phyloP scores from a whole-genome alignment of 305 asterid species.

The Fraxinus angustifolia region DNA sequence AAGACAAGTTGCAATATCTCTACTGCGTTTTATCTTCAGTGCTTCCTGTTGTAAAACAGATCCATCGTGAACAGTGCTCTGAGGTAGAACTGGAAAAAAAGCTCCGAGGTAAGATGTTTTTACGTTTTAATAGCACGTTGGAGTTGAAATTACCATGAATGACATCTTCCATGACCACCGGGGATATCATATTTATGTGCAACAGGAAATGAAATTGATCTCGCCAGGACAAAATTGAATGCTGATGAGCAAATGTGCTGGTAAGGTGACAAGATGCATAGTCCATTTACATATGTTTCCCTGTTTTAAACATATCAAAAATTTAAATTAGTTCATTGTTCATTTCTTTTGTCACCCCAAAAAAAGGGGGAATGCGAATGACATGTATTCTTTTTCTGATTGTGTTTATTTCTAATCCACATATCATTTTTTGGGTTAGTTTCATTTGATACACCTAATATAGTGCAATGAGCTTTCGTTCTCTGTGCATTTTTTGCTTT shows the following conservation, averaged over 20 bases:
- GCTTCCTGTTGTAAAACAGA: constrained; percentile 75
- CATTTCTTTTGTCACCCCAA: constrained; percentile 4
- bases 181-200: constrained; percentile 21
- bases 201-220: constrained; percentile 83
- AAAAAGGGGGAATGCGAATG: constrained; percentile 16
- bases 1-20: constrained; percentile 85
- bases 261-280: constrained; percentile 43
- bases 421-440: constrained; percentile 12
- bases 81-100: constrained; percentile 87
- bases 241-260: constrained; percentile 99
- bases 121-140: constrained; percentile 24
- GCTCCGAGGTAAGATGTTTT: constrained; percentile 61
- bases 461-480: neutral
- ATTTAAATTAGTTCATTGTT: neutral
- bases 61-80: constrained; percentile 71
- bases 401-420: constrained; percentile 17
- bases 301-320: constrained; percentile 13
- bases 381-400: neutral
- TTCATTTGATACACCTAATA: neutral
- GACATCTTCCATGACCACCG: constrained; percentile 16
- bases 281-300: constrained; percentile 21
- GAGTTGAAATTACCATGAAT: constrained; percentile 5
- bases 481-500: constrained; percentile 7
- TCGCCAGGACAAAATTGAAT: constrained; percentile 75
- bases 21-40: constrained; percentile 83